Conservation (phyloP, 805 yeast species). For the Kluyveromyces nonfermentans region DNA sequence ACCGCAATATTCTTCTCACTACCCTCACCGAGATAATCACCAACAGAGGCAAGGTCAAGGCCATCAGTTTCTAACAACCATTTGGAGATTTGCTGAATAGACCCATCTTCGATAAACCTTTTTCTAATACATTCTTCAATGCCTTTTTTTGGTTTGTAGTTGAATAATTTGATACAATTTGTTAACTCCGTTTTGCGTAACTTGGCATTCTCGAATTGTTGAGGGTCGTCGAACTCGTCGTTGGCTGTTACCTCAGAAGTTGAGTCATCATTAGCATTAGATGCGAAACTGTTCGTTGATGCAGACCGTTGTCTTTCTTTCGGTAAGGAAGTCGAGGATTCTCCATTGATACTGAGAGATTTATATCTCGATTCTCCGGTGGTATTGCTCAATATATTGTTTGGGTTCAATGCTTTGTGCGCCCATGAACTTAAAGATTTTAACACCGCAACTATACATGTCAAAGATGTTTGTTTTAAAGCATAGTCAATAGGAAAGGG, state of each 20-base stretch:
- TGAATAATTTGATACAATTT: constrained; percentile 72
- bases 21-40: constrained; percentile 90
- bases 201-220: constrained; percentile 77
- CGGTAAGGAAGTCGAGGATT: background rate
- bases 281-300: constrained; percentile 5
- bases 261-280: constrained; percentile 3
- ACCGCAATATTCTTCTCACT: constrained; percentile 64
- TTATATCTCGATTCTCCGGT: constrained; percentile 8
- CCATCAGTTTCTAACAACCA: constrained; percentile 69
- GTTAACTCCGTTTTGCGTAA: constrained; percentile 72
- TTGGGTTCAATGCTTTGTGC: constrained; percentile 45
- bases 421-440: constrained; percentile 83
- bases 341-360: constrained; percentile 1
- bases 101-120: constrained; percentile 51
- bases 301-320: constrained; percentile 4
- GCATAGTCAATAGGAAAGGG: constrained; percentile 72
- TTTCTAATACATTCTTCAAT: constrained; percentile 49
- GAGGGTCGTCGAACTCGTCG: constrained; percentile 55
- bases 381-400: constrained; percentile 7
- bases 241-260: constrained; percentile 10
- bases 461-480: constrained; percentile 70
- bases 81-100: constrained; percentile 62
- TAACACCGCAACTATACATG: constrained; percentile 71
- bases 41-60: constrained; percentile 73
- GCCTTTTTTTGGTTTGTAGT: constrained; percentile 79